Evolutionary conservation across 768 basidiomycete species (phyloP), one percentile per base, ranked within the genome.

Genomic region (Trametes cingulata): DNA sequence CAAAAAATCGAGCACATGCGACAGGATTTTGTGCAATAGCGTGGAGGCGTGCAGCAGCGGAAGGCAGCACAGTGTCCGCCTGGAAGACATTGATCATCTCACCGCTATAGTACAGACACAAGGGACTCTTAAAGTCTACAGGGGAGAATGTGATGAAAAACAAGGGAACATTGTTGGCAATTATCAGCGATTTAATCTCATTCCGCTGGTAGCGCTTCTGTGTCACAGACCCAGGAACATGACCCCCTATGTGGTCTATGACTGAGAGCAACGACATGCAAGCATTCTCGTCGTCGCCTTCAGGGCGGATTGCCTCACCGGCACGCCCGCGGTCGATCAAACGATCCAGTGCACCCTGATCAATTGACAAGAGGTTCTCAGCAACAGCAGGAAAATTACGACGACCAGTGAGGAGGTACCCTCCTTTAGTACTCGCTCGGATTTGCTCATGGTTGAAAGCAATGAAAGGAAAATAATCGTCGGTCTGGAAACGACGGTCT

Each of bases 91-190:
- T 19, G 6, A 42, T 19, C 10, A 6, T 19, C n/a, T 42, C 41
- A n/a, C 41, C 41, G n/a, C 41, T 10, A 42, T 42, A 42, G n/a
- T 42, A 42, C 41, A 42, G 19, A 42, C 41, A 42, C 41, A 42
- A 19, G 9, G 64, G 68, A 58, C 64, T 58, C 52, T 60, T 67
- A n/a, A 43, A n/a, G 29, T 69, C 65, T 3, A 55, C 42, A 19
- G 65, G 67, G 7, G 68, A 52, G 50, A 69, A 64, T 17, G 65
- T 69, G 12, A 69, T 62, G 39, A 68, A 69, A 60, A 63, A 68
- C 0, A 61, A 27, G 2, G 68, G 68, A 12, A 63, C 62, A 25
- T 65, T 61, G 6, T 37, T 4, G 33, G 51, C 37, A 27, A 41
- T 20, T 10, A 69, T 64, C 24, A 69, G n/a, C 6, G 41, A 10